These are phyloP conservation scores for Ramaria sp. DNA, from an alignment of 768 basidiomycete species.

Conservation along the genomic window DNA sequence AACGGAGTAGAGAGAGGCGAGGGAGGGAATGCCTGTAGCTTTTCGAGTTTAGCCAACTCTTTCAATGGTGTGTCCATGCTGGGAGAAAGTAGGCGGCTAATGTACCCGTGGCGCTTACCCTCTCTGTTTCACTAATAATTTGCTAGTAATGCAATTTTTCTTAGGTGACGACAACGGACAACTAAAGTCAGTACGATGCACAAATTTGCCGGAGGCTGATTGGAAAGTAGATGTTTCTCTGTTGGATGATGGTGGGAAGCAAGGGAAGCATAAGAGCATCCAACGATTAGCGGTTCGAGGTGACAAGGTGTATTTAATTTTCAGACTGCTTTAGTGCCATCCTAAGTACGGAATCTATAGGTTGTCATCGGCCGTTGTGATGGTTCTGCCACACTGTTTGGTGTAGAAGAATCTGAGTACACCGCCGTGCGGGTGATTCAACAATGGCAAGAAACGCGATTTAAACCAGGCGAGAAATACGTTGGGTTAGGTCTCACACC, in stretches of 20 bases:
- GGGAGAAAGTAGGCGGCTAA: background rate
- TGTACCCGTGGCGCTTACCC: background rate
- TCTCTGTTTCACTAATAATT: background rate
- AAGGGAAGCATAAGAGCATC: conserved; percentile 26
- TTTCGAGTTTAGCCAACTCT: conserved; percentile 70
- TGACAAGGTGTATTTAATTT: conserved; percentile 13
- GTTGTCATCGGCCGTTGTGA: conserved; percentile 53
- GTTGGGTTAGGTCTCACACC: conserved; percentile 43
- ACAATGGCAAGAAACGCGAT: conserved; percentile 57
- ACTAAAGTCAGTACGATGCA: conserved; percentile 49
- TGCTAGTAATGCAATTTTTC: conserved; percentile 49
- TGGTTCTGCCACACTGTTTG: conserved; percentile 39
- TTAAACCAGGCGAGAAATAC: conserved; percentile 41
- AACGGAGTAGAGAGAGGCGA: conserved; percentile 30
- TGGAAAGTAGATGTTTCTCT: conserved; percentile 25
- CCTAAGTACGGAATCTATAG: conserved; percentile 29
- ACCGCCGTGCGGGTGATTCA: conserved; percentile 24
- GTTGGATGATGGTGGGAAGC: conserved; percentile 21
- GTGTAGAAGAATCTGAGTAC: conserved; percentile 30
- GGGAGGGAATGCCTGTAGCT: conserved; percentile 28
- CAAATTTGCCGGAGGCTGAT: conserved; percentile 20
- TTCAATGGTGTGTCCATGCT: conserved; percentile 69
- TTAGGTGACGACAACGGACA: conserved; percentile 72
- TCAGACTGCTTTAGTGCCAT: conserved; percentile 21
- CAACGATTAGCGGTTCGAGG: conserved; percentile 27